Conservation (phyloP, 108 stramenopile species). For the Pseudonitzschia multiseries region DNA sequence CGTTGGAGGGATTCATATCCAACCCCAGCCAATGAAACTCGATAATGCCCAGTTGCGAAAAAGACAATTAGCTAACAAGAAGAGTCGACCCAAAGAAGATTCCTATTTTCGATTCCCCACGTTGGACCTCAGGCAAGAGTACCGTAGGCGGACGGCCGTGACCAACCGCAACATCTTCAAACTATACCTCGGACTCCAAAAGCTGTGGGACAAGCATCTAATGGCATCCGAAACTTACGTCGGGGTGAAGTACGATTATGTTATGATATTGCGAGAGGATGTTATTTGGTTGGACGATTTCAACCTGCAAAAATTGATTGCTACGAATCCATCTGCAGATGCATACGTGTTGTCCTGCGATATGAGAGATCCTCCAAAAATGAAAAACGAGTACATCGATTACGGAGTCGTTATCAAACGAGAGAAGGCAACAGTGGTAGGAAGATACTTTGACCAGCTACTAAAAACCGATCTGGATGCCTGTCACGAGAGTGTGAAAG, state of each 20-base stretch:
- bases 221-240: slow-evolving; percentile 13
- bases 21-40: slow-evolving; percentile 17
- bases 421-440: slow-evolving; percentile 10
- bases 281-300: slow-evolving; percentile 15
- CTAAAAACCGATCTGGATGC: neutral
- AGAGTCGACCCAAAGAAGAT: slow-evolving; percentile 13
- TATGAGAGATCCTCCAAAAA: neutral
- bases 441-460: slow-evolving; percentile 2
- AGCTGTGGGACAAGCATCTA: slow-evolving; percentile 21
- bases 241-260: slow-evolving; percentile 11
- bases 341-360: slow-evolving; percentile 14
- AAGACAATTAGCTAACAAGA: slow-evolving; percentile 11
- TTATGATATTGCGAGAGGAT: slow-evolving; percentile 22
- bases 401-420: slow-evolving; percentile 14
- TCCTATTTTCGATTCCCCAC: slow-evolving; percentile 22
- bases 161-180: slow-evolving; percentile 19
- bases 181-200: slow-evolving; percentile 16
- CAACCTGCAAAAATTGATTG: slow-evolving; percentile 15
- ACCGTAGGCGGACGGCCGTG: slow-evolving; percentile 12
- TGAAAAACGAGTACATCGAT: slow-evolving; percentile 5
- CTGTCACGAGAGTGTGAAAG: slow-evolving; percentile 9
- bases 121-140: slow-evolving; percentile 15
- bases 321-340: slow-evolving; percentile 7
- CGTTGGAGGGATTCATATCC: slow-evolving; percentile 19
- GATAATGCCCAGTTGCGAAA: neutral